Evolutionary conservation across 2,329 filamentous ascomycete genomes (phyloP).

Genomic region (Fusarium mangiferae): DNA sequence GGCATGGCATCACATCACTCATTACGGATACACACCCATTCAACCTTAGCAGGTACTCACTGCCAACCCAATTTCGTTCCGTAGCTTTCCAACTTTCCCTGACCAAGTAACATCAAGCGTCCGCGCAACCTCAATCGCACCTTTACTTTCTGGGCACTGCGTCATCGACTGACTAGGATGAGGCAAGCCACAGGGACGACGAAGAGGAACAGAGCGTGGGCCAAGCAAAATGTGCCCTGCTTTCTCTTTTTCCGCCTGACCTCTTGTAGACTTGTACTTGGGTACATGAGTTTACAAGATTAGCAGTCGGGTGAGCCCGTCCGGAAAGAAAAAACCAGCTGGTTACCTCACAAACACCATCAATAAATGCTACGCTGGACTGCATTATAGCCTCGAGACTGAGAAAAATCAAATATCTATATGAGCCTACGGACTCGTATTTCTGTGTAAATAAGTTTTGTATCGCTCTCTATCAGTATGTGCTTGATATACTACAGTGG

Average conservation of each 20-base stretch:
- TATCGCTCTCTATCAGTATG: neutral
- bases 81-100: slow-evolving; percentile 39
- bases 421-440: neutral
- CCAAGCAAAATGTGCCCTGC: slow-evolving; percentile 38
- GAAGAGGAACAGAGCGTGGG: slow-evolving; percentile 15
- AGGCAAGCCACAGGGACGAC: slow-evolving; percentile 35
- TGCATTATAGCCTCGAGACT: neutral
- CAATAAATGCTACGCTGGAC: neutral
- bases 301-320: slow-evolving; percentile 1
- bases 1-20: slow-evolving; percentile 29
- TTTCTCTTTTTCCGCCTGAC: slow-evolving; percentile 30
- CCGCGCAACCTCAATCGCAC: slow-evolving; percentile 37
- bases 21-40: slow-evolving; percentile 9
- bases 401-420: accelerated
- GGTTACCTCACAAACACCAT: neutral
- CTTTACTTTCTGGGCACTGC: slow-evolving; percentile 40
- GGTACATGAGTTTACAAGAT: slow-evolving; percentile 10
- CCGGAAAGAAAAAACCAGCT: neutral
- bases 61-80: slow-evolving; percentile 23
- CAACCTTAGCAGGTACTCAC: neutral
- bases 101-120: slow-evolving; percentile 20
- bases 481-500: neutral
- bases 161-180: slow-evolving; percentile 47
- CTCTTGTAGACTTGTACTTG: neutral
- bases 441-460: neutral